Base-by-base conservation (phyloP, 805 yeast genomes). In the Spathaspora girioi region DNA sequence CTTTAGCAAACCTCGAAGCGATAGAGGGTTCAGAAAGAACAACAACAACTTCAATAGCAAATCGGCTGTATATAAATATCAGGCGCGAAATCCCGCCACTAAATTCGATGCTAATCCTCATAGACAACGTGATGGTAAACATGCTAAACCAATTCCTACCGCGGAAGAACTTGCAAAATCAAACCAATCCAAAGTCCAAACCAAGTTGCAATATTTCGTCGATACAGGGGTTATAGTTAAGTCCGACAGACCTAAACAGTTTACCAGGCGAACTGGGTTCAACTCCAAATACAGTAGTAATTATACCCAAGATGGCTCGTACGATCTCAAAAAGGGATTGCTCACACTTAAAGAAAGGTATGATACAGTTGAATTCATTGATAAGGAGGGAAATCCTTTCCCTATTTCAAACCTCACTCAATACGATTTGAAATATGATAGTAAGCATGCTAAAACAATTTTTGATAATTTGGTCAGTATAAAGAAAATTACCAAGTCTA, bases 381-480 rank as follows among this genome's bases (percentile, higher is more conserved):
- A 64, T 38, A 52, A 49, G 2, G 46, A 59, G 8, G 75, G 75
- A 8, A 53, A 60, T 14, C 45, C 44, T 1, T 56, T 73, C 19
- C 53, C 62, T 35, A 44, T 69, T n/a, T 58, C 61, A 17, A 53
- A 54, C 19, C 53, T 71, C 17, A 51, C 48, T 7, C 56, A 69
- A 2, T 50, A 49, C 10, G 70, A 68, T 47, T 56, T 74, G 46
- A 55, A 52, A 10, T 54, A 58, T 15, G 52, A 54, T 11, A 56
- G 65, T 26, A 56, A 56, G 3, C 53, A 43, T 44, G 54, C 61
- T 5, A 56, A 47, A 53, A 49, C 46, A 5, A 57, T 74, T 3
- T 73, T 71, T 56, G 57, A 65, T 19, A 68, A 64, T 32, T 49
- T 74, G 44, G 46, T 63, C 50, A 52, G 59, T n/a, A 54, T 70